Percentiles rank a stretch among this genome's conserved stretches.
Conservation (phyloP, 2,329 filamentous ascomycete species). For the Xylaria sp. region DNA sequence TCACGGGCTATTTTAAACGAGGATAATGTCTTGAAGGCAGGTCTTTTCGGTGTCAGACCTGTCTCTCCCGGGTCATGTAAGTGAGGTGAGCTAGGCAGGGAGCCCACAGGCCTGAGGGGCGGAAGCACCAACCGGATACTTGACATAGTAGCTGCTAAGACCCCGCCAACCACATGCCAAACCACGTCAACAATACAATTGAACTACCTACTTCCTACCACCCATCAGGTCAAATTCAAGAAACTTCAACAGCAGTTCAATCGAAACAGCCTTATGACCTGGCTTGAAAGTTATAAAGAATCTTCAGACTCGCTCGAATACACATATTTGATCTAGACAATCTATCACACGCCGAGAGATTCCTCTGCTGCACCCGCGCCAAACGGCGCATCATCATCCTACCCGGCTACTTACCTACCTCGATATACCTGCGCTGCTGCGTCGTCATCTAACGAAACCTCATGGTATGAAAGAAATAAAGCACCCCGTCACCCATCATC, state of each 20-base stretch:
- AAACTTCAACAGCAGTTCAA: not conserved
- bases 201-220: too few relatives aligned
- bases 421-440: too few relatives aligned
- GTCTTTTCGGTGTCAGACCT: too few relatives aligned
- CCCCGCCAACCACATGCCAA: slow-evolving; percentile 23
- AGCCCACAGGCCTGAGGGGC: not conserved
- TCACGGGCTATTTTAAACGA: too few relatives aligned
- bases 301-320: too few relatives aligned
- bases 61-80: not conserved
- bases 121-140: not conserved
- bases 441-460: not conserved
- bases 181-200: slow-evolving; percentile 9
- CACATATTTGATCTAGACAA: not conserved
- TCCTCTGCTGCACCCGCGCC: not conserved
- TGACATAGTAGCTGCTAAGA: slow-evolving; percentile 7
- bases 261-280: too few relatives aligned
- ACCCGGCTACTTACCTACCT: too few relatives aligned
- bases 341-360: not conserved
- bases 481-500: not conserved
- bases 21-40: too few relatives aligned
- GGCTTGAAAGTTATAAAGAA: too few relatives aligned
- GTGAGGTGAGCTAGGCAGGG: too few relatives aligned
- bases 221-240: too few relatives aligned
- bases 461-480: slow-evolving; percentile 7
- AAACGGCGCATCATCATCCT: slow-evolving; percentile 5